phyloP scores from a whole-genome alignment of 352 stramenopile genomes.

The Phytophthora sp. region DNA sequence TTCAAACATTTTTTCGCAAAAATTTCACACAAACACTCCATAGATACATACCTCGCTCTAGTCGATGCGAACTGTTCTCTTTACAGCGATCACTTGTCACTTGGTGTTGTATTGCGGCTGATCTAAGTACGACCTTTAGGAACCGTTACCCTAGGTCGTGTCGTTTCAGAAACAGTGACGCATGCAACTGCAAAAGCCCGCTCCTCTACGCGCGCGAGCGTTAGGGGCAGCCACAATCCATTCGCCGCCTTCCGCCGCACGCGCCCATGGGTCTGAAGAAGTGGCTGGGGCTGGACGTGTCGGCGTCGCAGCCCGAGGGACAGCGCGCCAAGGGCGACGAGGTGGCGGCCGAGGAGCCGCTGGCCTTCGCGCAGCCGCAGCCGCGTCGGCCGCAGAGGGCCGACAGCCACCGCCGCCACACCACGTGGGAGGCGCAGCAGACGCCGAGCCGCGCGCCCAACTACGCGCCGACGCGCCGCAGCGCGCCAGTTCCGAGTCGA shows the following conservation, averaged over 20 bases:
- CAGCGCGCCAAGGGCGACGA: conserved; percentile 21
- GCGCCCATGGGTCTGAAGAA: conserved; percentile 66
- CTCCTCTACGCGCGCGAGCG: no score
- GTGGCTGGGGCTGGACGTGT: conserved; percentile 61
- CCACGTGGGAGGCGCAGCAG: conserved; percentile 22
- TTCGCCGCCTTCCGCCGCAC: neutral
- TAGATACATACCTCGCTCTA: no score
- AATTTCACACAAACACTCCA: no score
- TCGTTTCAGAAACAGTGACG: no score
- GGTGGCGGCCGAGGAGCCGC: conserved; percentile 17
- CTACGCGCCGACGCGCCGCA: conserved; percentile 11
- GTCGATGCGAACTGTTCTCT: no score
- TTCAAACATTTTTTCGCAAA: no score
- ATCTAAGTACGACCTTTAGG: no score
- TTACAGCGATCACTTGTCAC: no score
- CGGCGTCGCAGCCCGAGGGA: conserved; percentile 34
- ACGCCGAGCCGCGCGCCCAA: conserved; percentile 6
- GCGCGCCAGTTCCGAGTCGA: conserved; percentile 4
- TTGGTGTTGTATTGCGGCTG: no score
- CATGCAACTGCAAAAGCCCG: no score
- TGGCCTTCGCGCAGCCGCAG: conserved; percentile 2
- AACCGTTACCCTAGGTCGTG: no score
- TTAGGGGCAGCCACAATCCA: no score
- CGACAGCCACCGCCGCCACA: conserved; percentile 33
- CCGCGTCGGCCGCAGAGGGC: conserved; percentile 3